Percentiles rank a stretch among this genome's conserved stretches.
phyloP scores from a whole-genome alignment of 108 stramenopile genomes.

The Aurantiochytrium sp. region DNA sequence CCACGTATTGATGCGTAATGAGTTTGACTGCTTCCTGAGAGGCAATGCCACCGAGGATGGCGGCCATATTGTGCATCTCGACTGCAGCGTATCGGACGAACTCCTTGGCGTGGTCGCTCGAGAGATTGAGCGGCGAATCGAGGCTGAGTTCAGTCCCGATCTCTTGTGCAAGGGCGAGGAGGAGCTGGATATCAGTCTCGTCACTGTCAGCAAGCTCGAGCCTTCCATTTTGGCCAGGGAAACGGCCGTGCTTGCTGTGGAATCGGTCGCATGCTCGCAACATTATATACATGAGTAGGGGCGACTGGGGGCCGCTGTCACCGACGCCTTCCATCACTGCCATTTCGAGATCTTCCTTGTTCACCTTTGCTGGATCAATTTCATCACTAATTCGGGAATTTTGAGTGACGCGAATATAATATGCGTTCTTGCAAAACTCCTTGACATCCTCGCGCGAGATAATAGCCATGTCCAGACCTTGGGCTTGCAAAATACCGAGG shows the following conservation, averaged over 20 bases:
- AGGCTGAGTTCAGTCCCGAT: slow-evolving; percentile 47
- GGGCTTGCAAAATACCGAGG: background rate
- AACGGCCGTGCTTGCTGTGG: slow-evolving; percentile 50
- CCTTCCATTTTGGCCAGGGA: slow-evolving; percentile 52
- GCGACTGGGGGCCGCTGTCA: slow-evolving; percentile 43
- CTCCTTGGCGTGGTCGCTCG: slow-evolving; percentile 53
- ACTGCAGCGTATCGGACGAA: slow-evolving; percentile 72
- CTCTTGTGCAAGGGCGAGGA: slow-evolving; percentile 42
- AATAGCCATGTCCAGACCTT: background rate
- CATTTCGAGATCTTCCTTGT: background rate
- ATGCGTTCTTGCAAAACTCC: background rate
- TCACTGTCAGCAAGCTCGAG: slow-evolving; percentile 42
- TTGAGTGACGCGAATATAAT: background rate
- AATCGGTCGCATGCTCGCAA: slow-evolving; percentile 69
- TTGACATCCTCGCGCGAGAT: background rate
- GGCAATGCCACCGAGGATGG: slow-evolving; percentile 81
- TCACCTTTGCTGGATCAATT: background rate
- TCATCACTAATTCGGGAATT: background rate
- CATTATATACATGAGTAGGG: slow-evolving; percentile 69
- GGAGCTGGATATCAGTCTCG: slow-evolving; percentile 49
- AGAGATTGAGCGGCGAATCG: slow-evolving; percentile 43
- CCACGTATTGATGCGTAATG: slow-evolving; percentile 81
- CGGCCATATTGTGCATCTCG: slow-evolving; percentile 76
- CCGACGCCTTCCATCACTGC: slow-evolving; percentile 2
- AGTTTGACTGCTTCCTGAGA: slow-evolving; percentile 91